phyloP scores from a whole-genome alignment of 768 basidiomycete genomes.

The Cystobasidium tubakii region DNA sequence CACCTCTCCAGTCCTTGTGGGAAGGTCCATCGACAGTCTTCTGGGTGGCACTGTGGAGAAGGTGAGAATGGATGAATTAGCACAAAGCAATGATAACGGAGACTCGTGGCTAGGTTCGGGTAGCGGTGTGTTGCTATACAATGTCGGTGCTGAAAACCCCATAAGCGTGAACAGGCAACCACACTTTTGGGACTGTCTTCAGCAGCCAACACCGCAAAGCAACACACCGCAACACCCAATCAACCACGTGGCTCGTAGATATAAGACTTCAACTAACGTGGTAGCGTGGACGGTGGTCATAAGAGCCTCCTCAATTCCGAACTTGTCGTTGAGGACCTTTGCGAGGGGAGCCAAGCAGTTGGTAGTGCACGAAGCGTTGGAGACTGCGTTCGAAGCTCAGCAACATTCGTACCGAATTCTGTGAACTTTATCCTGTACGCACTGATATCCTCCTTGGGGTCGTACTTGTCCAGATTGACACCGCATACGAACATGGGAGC shows the following conservation, averaged over 20 bases:
- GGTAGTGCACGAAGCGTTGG: slow-evolving; percentile 98
- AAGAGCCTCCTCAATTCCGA: slow-evolving; percentile 89
- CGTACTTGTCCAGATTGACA: slow-evolving; percentile 91
- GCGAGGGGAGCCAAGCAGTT: slow-evolving; percentile 99
- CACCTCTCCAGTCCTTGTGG: slow-evolving; percentile 94
- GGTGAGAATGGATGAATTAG: too few species aligned
- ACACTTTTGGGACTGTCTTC: too few species aligned
- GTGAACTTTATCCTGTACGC: background rate
- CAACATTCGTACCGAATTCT: background rate
- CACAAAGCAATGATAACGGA: too few species aligned
- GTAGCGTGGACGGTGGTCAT: slow-evolving; percentile 97
- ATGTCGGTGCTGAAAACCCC: background rate
- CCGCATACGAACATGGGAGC: slow-evolving; percentile 91
- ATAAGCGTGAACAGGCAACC: background rate
- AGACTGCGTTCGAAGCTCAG: slow-evolving; percentile 55
- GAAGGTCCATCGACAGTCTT: slow-evolving; percentile 75
- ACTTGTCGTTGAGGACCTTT: slow-evolving; percentile 96
- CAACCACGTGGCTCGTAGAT: too few species aligned
- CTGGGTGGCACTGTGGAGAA: slow-evolving; percentile 48
- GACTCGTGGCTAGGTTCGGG: too few species aligned
- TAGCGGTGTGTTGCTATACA: background rate
- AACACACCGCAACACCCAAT: too few species aligned
- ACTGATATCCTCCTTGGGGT: slow-evolving; percentile 71
- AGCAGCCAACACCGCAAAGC: too few species aligned
- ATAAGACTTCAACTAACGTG: slow-evolving; percentile 12